Percentiles rank a stretch among this genome's conserved stretches.
Conservation (phyloP, 345 rosid species). For the Cardamine occulta region DNA sequence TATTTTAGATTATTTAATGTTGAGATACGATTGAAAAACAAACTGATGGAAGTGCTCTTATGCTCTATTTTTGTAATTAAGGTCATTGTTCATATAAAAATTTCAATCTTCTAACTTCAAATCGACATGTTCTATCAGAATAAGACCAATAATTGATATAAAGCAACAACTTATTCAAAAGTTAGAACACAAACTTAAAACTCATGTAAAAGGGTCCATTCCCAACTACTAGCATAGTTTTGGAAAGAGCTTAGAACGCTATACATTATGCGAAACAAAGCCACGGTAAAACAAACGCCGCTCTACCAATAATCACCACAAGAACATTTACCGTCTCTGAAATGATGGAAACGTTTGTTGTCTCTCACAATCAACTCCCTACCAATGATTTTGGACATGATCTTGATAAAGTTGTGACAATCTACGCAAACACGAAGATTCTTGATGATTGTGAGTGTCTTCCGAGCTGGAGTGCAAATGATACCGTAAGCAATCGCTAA, state of each 20-base stretch:
- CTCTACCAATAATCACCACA: slow-evolving; percentile 66
- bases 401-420: slow-evolving; percentile 84
- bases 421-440: slow-evolving; percentile 78
- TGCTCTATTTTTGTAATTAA: slow-evolving; percentile 18
- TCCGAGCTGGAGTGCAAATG: slow-evolving; percentile 71
- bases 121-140: slow-evolving; percentile 1
- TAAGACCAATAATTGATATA: background rate
- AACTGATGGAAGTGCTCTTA: background rate
- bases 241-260: slow-evolving; percentile 31
- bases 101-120: slow-evolving; percentile 4
- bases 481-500: slow-evolving; percentile 85
- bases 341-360: slow-evolving; percentile 81
- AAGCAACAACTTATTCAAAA: slow-evolving; percentile 24
- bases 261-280: slow-evolving; percentile 35
- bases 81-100: background rate
- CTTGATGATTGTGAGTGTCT: slow-evolving; percentile 71
- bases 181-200: slow-evolving; percentile 14
- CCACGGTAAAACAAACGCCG: background rate
- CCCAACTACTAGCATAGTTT: slow-evolving; percentile 16
- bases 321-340: slow-evolving; percentile 62
- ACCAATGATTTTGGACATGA: slow-evolving; percentile 79
- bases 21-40: no score
- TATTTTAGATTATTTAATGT: no score
- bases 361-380: slow-evolving; percentile 75
- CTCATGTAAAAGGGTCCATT: slow-evolving; percentile 18